Evolutionary conservation across 2,329 filamentous ascomycete genomes (phyloP).

Genomic region (Harringtonia lauricola): DNA sequence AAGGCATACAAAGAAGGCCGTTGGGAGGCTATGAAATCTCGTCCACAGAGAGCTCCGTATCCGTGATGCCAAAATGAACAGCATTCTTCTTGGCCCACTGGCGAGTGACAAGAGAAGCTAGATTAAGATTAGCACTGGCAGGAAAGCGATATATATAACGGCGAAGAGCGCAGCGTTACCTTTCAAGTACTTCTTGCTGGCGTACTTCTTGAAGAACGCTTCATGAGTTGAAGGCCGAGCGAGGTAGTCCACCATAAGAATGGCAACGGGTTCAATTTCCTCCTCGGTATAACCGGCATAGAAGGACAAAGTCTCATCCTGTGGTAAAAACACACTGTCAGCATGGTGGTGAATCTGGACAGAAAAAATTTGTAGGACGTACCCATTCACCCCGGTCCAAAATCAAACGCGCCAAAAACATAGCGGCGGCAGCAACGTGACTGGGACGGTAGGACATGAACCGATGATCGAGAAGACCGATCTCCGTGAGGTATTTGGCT

Average conservation of each 20-base stretch:
- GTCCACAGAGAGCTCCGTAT: conserved; percentile 38
- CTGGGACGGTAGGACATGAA: conserved; percentile 87
- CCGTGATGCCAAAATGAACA: conserved; percentile 39
- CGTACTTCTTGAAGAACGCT: conserved; percentile 99
- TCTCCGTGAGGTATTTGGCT: conserved; percentile 96
- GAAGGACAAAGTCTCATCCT: conserved; percentile 63
- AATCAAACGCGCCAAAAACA: conserved; percentile 89
- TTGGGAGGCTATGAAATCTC: conserved; percentile 31
- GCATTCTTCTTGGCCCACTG: conserved; percentile 86
- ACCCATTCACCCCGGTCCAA: conserved; percentile 88
- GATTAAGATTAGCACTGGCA: not conserved
- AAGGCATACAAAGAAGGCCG: too few species aligned
- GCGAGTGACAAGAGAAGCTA: conserved; percentile 83
- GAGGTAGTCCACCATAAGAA: conserved; percentile 94
- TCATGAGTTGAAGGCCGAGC: conserved; percentile 84
- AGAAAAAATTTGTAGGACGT: conserved; percentile 25
- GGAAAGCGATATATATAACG: not conserved
- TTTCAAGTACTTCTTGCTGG: conserved; percentile 98
- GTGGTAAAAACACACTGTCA: too few species aligned
- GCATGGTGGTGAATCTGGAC: too few species aligned
- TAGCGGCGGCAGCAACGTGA: conserved; percentile 81
- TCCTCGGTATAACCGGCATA: conserved; percentile 91
- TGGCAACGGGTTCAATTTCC: conserved; percentile 84
- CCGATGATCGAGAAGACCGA: conserved; percentile 86
- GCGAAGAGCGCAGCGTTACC: too few species aligned